Evolutionary conservation across 768 basidiomycete genomes (phyloP).

Genomic region (Mycena leptocephala): DNA sequence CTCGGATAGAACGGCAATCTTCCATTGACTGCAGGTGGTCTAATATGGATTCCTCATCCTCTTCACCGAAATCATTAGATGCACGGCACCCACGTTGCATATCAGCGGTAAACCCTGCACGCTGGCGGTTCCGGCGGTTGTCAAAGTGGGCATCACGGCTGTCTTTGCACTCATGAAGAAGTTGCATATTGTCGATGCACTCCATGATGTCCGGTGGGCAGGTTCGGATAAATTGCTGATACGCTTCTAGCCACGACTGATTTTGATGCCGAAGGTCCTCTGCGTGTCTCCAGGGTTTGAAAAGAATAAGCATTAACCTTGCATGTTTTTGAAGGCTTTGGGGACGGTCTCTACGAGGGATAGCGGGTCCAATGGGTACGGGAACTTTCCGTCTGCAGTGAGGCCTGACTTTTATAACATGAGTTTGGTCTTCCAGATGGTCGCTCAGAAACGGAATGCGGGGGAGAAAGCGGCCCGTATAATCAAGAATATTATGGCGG

Average conservation of each 20-base stretch:
- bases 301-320: conserved; percentile 56
- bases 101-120: not conserved
- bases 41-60: not conserved
- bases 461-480: not conserved
- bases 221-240: not conserved
- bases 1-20: not conserved
- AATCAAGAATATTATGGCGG: not conserved
- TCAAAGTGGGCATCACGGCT: conserved; percentile 48
- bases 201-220: not conserved
- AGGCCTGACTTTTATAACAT: not conserved
- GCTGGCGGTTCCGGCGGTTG: conserved; percentile 14
- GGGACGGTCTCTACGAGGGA: conserved; percentile 48
- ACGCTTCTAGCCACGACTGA: not conserved
- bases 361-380: conserved; percentile 50
- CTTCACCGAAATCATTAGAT: not conserved
- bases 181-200: conserved; percentile 60
- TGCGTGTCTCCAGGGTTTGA: conserved; percentile 56
- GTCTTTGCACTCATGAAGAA: conserved; percentile 58
- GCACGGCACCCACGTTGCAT: not conserved
- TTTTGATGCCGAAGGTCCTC: conserved; percentile 38
- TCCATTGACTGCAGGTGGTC: not conserved
- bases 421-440: not conserved
- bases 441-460: not conserved
- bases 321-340: conserved; percentile 10
- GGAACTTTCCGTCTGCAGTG: conserved; percentile 39